Evolutionary conservation across 1,139 yeast species (phyloP), one percentile per base, ranked within the genome.

Genomic region (Pichia sp.): DNA sequence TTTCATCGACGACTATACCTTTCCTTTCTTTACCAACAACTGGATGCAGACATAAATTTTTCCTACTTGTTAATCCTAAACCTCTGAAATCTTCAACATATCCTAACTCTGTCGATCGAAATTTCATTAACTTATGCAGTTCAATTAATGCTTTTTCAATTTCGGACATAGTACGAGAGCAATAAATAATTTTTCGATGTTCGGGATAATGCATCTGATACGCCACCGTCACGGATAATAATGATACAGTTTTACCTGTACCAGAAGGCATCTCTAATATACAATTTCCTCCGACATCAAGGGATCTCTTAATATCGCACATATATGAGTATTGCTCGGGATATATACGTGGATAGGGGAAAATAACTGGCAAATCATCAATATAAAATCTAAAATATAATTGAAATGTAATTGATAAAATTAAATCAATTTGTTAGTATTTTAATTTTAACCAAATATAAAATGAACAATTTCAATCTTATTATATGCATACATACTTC

Each of bases 181-280:
- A 92, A 65, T 92, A 92, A 6, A 92, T 87, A 55, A 92, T 80
- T 69, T 92, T 92, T 37, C 98, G 70, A 57, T 87, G 96, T 59
- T 92, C 97, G 6, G 97, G 96, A 62, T 89, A 89, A 64, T 80
- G 86, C 86, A 87, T 81, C 61, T 92, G 99, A 63, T 92, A 94
- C 9, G 98, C 96, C 41, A 92, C 87, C 0, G 97, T 87, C 37
- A 92, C 67, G 0, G 97, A 87, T 37, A 92, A 71, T 60, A 92
- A 72, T 1, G 97, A 89, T 4, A 92, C 86, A 35, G 99, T 92
- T 63, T 92, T 92, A 37, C 99, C 99, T 4, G 99, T 92, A 2
- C 99, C 99, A n/a, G 99, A 92, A 57, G 99, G 99, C 99, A 92
- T 92, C 68, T 92, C 99, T 60, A 92, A 66, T 46, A 92, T 90